Percentiles rank a stretch among this genome's conserved stretches.
phyloP scores from a whole-genome alignment of 495 filamentous ascomycete species.

The Chaetomium tenue region DNA sequence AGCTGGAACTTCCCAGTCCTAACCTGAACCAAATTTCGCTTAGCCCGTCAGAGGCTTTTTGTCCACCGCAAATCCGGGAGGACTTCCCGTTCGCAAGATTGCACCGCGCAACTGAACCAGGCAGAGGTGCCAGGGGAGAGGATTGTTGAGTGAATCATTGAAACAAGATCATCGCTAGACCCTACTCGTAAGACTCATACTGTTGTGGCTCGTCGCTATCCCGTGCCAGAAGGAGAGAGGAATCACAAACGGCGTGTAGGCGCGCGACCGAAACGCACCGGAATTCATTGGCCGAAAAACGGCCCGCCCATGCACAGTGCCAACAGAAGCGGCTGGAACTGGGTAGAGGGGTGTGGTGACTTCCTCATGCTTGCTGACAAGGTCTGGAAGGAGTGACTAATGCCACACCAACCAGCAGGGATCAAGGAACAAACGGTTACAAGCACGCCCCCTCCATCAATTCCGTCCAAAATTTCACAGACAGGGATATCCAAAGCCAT shows the following conservation, averaged over 20 bases:
- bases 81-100: slow-evolving; percentile 30
- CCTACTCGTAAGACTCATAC: neutral
- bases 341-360: slow-evolving; percentile 17
- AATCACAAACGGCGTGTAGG: neutral
- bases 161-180: neutral
- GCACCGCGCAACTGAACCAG: slow-evolving; percentile 12
- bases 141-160: slow-evolving; percentile 30
- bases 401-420: slow-evolving; percentile 16
- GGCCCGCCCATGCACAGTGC: slow-evolving; percentile 22
- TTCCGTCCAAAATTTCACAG: slow-evolving; percentile 17
- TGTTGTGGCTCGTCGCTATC: neutral
- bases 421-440: neutral
- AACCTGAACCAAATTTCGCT: slow-evolving; percentile 36
- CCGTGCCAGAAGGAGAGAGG: neutral
- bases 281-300: slow-evolving; percentile 18
- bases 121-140: slow-evolving; percentile 19
- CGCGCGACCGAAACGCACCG: slow-evolving; percentile 1
- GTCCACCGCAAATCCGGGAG: slow-evolving; percentile 29
- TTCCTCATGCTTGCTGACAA: slow-evolving; percentile 22
- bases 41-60: slow-evolving; percentile 27
- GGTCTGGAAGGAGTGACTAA: slow-evolving; percentile 22
- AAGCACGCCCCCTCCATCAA: slow-evolving; percentile 27
- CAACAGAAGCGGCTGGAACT: slow-evolving; percentile 12
- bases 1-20: slow-evolving; percentile 28
- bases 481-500: slow-evolving; percentile 19